phyloP scores from a whole-genome alignment of 208 protist genomes.

The Leishmania major region DNA sequence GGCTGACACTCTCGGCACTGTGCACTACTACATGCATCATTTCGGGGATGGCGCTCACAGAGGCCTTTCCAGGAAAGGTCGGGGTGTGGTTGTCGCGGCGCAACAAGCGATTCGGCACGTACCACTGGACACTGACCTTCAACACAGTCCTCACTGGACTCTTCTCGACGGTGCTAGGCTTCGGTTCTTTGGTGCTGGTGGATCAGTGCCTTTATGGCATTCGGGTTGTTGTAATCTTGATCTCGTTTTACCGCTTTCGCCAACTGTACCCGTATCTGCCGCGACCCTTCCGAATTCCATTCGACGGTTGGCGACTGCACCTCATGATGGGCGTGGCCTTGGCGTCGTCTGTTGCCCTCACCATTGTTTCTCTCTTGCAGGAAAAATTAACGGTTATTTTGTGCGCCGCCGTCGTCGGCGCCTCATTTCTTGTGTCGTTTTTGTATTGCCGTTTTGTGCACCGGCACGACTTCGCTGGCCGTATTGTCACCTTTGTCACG shows the following conservation, averaged over 20 bases:
- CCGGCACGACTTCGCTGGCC: constrained; percentile 59
- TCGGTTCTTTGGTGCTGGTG: constrained; percentile 65
- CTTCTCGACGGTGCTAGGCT: constrained; percentile 63
- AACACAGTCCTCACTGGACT: constrained; percentile 68
- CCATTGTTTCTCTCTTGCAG: constrained; percentile 46
- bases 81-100: constrained; percentile 55
- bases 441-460: constrained; percentile 56
- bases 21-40: constrained; percentile 77
- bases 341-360: constrained; percentile 44
- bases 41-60: constrained; percentile 70
- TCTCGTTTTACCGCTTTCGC: constrained; percentile 67
- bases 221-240: constrained; percentile 54
- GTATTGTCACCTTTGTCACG: constrained; percentile 56
- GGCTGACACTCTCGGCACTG: constrained; percentile 66
- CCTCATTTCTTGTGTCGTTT: constrained; percentile 32
- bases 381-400: constrained; percentile 44
- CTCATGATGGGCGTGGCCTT: constrained; percentile 47
- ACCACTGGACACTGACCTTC: constrained; percentile 72
- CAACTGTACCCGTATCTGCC: constrained; percentile 60
- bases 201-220: constrained; percentile 84
- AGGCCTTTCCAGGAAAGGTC: constrained; percentile 63
- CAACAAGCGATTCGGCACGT: constrained; percentile 68
- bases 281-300: constrained; percentile 63
- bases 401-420: constrained; percentile 39
- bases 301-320: constrained; percentile 48